Percentiles rank a stretch among this genome's conserved stretches.
Conservation (phyloP, 1,284 basidiomycete species). For the Pseudozyma sp. region DNA sequence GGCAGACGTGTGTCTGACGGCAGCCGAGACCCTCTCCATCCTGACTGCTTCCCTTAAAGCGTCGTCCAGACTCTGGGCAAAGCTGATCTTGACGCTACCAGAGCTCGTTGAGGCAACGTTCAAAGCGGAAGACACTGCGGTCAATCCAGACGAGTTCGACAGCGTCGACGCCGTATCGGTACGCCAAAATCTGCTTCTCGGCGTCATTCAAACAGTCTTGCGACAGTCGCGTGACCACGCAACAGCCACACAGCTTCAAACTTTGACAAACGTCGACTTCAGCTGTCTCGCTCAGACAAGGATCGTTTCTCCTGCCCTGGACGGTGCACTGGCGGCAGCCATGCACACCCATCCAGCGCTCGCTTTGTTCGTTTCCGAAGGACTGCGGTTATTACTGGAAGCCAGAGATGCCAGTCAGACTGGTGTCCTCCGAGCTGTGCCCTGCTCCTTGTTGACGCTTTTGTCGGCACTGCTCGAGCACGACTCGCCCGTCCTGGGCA, state of each 20-base stretch:
- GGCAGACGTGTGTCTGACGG: conserved; percentile 2
- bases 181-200: conserved; percentile 13
- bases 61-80: conserved; percentile 4
- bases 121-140: neutral
- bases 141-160: neutral
- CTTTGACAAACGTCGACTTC: conserved; percentile 4
- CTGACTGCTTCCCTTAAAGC: conserved; percentile 7
- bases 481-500: conserved; percentile 2
- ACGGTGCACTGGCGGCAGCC: conserved; percentile 34
- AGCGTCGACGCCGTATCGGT: neutral
- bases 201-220: conserved; percentile 15
- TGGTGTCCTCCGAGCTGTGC: conserved; percentile 4
- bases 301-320: conserved; percentile 5
- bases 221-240: conserved; percentile 8
- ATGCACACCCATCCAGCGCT: conserved; percentile 20
- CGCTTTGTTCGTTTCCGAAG: conserved; percentile 8
- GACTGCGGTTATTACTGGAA: conserved; percentile 7
- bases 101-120: conserved; percentile 6
- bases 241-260: neutral
- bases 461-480: conserved; percentile 29
- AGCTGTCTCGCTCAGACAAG: neutral
- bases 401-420: no score
- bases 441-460: conserved; percentile 22
- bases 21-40: conserved; percentile 13
- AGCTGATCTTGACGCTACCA: neutral